phyloP scores from a whole-genome alignment of 306 rosid genomes.

The Luffa acutangula region DNA sequence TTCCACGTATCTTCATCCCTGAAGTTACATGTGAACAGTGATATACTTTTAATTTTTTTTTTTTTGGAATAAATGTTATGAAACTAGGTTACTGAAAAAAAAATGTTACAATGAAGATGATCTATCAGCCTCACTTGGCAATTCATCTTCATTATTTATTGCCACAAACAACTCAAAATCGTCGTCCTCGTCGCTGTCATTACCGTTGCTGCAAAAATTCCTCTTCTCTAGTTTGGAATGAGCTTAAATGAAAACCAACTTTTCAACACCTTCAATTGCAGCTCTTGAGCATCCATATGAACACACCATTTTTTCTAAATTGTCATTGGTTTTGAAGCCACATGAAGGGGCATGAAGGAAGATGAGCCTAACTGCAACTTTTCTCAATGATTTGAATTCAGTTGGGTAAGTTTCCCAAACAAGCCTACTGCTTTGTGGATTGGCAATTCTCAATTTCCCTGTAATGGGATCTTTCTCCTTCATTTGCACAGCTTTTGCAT shows the following conservation, averaged over 20 bases:
- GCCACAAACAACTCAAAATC: slow-evolving; percentile 37
- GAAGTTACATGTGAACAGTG: neutral
- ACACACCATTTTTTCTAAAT: slow-evolving; percentile 44
- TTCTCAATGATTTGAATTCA: slow-evolving; percentile 49
- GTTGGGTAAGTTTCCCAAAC: slow-evolving; percentile 56
- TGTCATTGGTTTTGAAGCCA: slow-evolving; percentile 45
- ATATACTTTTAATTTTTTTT: neutral
- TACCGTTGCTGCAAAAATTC: slow-evolving; percentile 32
- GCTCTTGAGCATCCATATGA: slow-evolving; percentile 33
- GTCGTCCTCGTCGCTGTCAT: slow-evolving; percentile 36
- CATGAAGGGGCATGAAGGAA: slow-evolving; percentile 61
- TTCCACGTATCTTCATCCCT: no score
- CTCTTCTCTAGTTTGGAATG: slow-evolving; percentile 50
- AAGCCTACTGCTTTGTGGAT: slow-evolving; percentile 57
- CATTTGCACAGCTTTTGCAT: slow-evolving; percentile 58
- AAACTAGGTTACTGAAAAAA: slow-evolving; percentile 18
- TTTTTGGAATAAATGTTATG: slow-evolving; percentile 20
- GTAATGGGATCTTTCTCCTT: slow-evolving; percentile 42
- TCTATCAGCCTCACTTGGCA: slow-evolving; percentile 46
- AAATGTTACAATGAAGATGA: slow-evolving; percentile 42
- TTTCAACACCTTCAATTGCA: slow-evolving; percentile 35
- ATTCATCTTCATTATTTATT: slow-evolving; percentile 40
- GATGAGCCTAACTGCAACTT: slow-evolving; percentile 54
- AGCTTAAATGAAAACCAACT: slow-evolving; percentile 53
- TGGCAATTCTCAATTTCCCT: slow-evolving; percentile 43